Evolutionary conservation across 148 eudicot genomes (phyloP).

Genomic region (Camellia sinensis): DNA sequence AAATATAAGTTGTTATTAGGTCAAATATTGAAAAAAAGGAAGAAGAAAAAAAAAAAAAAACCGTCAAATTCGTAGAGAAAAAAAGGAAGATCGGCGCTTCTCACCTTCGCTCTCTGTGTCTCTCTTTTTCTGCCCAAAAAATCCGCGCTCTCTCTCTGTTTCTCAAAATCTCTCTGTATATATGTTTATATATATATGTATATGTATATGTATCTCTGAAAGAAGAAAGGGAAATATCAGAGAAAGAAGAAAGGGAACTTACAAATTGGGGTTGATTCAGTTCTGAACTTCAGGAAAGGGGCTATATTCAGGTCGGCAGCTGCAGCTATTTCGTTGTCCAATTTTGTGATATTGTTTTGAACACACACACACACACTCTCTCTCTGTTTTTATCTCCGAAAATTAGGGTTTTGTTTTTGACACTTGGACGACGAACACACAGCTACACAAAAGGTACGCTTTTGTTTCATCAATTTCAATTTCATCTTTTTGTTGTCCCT

Average conservation of each 20-base stretch:
- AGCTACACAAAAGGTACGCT: slow-evolving; percentile 24
- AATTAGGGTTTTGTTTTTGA: slow-evolving; percentile 13
- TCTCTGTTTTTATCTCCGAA: background rate
- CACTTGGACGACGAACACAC: background rate
- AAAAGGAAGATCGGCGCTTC: slow-evolving; percentile 6
- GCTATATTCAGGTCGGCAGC: too few species aligned
- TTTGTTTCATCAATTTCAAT: slow-evolving; percentile 1
- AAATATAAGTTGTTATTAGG: too few species aligned
- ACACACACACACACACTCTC: background rate
- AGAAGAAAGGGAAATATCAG: too few species aligned
- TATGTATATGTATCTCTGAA: too few species aligned
- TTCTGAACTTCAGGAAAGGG: too few species aligned
- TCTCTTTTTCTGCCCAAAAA: slow-evolving; percentile 12
- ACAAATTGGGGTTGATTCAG: too few species aligned
- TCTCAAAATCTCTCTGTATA: too few species aligned
- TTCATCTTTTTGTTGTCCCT: background rate
- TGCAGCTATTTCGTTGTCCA: too few species aligned
- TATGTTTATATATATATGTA: too few species aligned
- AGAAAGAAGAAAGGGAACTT: too few species aligned
- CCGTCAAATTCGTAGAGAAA: background rate
- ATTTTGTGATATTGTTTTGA: background rate
- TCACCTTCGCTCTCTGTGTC: slow-evolving; percentile 11
- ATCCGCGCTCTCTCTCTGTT: slow-evolving; percentile 24
- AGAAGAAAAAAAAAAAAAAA: background rate
- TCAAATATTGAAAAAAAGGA: background rate